Evolutionary conservation across 805 yeast genomes (phyloP).

Genomic region (Wickerhamomyces alni): DNA sequence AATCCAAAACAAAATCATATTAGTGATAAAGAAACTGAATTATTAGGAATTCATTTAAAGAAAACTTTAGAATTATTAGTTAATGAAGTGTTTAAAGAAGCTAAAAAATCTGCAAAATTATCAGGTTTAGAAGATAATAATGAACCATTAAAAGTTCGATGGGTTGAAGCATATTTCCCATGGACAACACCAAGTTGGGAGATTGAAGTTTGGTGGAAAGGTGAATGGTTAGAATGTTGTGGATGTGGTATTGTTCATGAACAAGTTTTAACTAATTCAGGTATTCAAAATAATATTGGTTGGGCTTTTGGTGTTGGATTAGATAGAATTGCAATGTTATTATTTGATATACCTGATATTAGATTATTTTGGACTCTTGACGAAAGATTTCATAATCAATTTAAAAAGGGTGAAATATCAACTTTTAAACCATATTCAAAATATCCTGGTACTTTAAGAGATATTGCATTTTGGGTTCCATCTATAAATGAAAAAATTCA

Average conservation of each 20-base stretch:
- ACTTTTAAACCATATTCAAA: slow-evolving; percentile 85
- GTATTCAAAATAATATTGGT: slow-evolving; percentile 61
- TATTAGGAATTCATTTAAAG: slow-evolving; percentile 74
- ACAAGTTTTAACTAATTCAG: slow-evolving; percentile 69
- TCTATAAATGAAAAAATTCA: slow-evolving; percentile 38
- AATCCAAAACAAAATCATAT: slow-evolving; percentile 83
- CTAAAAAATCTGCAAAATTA: slow-evolving; percentile 51
- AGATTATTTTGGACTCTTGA: slow-evolving; percentile 88
- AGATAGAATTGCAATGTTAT: slow-evolving; percentile 91
- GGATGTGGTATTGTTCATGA: slow-evolving; percentile 91
- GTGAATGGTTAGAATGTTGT: slow-evolving; percentile 95
- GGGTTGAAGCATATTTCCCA: slow-evolving; percentile 95
- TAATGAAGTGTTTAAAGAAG: slow-evolving; percentile 72
- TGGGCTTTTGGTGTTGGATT: slow-evolving; percentile 99
- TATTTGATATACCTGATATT: slow-evolving; percentile 94
- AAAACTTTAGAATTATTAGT: slow-evolving; percentile 81
- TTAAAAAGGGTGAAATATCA: slow-evolving; percentile 54
- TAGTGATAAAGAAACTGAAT: slow-evolving; percentile 60
- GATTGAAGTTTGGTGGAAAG: slow-evolving; percentile 98
- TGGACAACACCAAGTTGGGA: slow-evolving; percentile 99
- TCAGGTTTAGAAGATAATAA: slow-evolving; percentile 56
- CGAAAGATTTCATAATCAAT: slow-evolving; percentile 70
- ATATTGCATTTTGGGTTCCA: slow-evolving; percentile 89
- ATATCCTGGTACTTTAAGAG: slow-evolving; percentile 82
- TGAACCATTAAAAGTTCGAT: slow-evolving; percentile 78